These are phyloP conservation scores for Penicillium fimorum DNA, from an alignment of 495 filamentous ascomycete genomes.

Conservation along the genomic window DNA sequence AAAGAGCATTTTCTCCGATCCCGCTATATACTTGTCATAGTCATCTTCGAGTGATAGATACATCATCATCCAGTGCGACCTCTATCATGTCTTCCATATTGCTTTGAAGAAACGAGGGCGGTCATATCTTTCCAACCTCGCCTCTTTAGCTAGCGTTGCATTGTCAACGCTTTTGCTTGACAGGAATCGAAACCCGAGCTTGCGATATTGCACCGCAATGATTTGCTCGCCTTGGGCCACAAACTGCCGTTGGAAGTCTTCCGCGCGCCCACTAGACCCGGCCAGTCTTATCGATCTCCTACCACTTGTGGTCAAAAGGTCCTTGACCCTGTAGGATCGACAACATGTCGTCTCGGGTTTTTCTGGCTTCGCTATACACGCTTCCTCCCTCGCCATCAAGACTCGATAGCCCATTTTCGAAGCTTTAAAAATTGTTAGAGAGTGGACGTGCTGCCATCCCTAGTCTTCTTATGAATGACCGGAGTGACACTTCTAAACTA, in stretches of 20 bases:
- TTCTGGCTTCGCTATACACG: no score
- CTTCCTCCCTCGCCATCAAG: no score
- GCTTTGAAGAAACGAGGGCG: slow-evolving; percentile 1
- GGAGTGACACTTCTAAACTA: no score
- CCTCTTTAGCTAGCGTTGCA: slow-evolving; percentile 1
- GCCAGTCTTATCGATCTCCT: no score
- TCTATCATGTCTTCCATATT: slow-evolving; percentile 1
- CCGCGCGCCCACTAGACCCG: slow-evolving; percentile 3
- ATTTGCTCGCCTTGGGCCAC: slow-evolving; percentile 15
- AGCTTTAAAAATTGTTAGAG: no score
- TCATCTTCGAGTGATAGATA: background rate
- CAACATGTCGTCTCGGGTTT: no score
- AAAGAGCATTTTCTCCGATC: background rate
- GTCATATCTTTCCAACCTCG: background rate
- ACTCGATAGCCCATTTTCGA: no score
- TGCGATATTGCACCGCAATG: slow-evolving; percentile 15
- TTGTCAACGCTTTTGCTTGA: slow-evolving; percentile 13
- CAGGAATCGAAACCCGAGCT: slow-evolving; percentile 8
- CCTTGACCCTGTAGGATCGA: no score
- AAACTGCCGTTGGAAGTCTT: slow-evolving; percentile 15
- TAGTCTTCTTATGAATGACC: no score
- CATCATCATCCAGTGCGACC: background rate
- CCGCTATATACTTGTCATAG: background rate
- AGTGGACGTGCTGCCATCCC: no score
- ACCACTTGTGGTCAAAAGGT: no score